Conservation (phyloP, 176 grass and related monocot species). For the Juncus inflexus region DNA sequence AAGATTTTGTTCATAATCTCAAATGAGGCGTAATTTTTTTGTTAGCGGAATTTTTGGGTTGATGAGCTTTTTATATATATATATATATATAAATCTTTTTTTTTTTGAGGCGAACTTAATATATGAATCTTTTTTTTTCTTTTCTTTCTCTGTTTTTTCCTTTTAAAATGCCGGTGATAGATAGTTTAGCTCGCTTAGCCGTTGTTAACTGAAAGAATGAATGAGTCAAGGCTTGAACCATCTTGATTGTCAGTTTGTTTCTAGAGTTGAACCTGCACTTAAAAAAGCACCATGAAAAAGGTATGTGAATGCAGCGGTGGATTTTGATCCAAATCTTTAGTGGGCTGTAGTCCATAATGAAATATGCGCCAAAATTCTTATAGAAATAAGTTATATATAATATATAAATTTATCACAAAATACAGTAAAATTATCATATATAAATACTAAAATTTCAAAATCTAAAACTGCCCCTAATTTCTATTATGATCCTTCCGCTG, state of each 20-base stretch:
- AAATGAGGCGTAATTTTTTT: not conserved
- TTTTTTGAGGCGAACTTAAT: not conserved
- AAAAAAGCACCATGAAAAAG: not conserved
- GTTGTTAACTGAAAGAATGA: not conserved
- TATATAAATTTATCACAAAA: too few species aligned
- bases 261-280: not conserved
- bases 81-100: not conserved
- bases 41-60: not conserved
- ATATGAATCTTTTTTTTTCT: too few species aligned
- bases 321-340: not conserved
- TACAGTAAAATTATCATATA: too few species aligned
- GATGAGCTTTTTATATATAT: not conserved
- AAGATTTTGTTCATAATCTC: not conserved
- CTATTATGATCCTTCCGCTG: too few species aligned
- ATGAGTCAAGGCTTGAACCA: not conserved
- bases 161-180: too few species aligned
- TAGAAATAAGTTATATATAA: too few species aligned
- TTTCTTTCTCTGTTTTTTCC: too few species aligned
- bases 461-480: too few species aligned
- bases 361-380: not conserved
- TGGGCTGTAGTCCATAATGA: not conserved
- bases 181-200: too few species aligned
- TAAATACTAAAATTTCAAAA: too few species aligned
- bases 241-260: constrained; percentile 5
- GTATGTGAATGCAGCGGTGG: not conserved